These are phyloP conservation scores for Gnetum montanum DNA, from an alignment of 75 land plant genomes.

Conservation along the genomic window DNA sequence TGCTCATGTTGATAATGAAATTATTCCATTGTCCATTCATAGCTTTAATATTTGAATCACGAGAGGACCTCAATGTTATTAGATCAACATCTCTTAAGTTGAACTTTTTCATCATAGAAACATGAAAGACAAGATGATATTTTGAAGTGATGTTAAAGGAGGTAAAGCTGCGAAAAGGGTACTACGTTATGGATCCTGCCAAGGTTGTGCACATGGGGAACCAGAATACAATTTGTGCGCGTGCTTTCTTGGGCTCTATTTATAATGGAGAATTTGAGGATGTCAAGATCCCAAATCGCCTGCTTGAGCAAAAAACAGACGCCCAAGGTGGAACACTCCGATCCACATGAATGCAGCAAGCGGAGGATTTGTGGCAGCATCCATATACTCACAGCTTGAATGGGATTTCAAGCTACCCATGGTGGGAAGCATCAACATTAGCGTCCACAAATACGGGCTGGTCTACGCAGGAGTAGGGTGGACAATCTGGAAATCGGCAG, in stretches of 20 bases:
- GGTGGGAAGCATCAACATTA: conserved; percentile 59
- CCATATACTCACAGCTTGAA: conserved; percentile 45
- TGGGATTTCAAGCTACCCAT: conserved; percentile 58
- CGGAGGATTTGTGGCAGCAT: conserved; percentile 61
- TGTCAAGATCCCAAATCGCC: conserved; percentile 46
- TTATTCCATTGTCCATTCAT: too few species aligned
- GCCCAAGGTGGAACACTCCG: conserved; percentile 23
- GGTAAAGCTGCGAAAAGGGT: conserved; percentile 46
- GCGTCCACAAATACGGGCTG: conserved; percentile 57
- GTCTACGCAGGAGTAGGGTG: conserved; percentile 58
- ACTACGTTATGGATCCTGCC: conserved; percentile 58
- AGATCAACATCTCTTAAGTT: too few species aligned
- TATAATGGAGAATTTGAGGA: conserved; percentile 69
- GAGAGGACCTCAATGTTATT: too few species aligned
- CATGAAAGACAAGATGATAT: too few species aligned
- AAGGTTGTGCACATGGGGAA: conserved; percentile 63
- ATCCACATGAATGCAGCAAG: conserved; percentile 64
- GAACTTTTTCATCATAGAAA: too few species aligned
- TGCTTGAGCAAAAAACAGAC: conserved; percentile 44
- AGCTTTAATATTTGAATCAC: too few species aligned
- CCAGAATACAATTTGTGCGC: conserved; percentile 63
- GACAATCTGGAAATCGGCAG: conserved; percentile 39
- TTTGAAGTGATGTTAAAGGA: conserved; percentile 62
- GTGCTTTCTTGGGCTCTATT: conserved; percentile 62
- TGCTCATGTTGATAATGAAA: too few species aligned